Conservation (phyloP, 164 flowering plant species). For the Annona cherimola region DNA sequence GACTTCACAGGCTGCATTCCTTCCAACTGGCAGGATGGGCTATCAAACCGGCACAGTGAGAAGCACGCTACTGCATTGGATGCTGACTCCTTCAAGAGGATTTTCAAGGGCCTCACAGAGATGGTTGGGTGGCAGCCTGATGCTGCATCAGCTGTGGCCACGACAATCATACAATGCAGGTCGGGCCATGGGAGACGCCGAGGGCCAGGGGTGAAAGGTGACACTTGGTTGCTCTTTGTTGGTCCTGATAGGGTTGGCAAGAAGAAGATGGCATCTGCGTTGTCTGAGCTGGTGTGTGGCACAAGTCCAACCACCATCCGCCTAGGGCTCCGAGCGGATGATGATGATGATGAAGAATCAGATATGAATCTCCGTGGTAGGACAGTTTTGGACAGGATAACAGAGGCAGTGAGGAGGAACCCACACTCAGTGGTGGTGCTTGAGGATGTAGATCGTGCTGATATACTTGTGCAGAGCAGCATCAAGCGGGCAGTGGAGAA, state of each 20-base stretch:
- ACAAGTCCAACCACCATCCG: constrained; percentile 41
- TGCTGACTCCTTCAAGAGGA: constrained; percentile 69
- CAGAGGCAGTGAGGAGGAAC: constrained; percentile 70
- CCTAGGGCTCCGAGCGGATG: constrained; percentile 49
- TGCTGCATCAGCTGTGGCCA: constrained; percentile 74
- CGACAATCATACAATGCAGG: constrained; percentile 55
- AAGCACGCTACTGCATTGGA: constrained; percentile 44
- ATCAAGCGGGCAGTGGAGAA: constrained; percentile 79
- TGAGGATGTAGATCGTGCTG: constrained; percentile 76
- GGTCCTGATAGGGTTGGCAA: constrained; percentile 91
- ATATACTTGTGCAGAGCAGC: constrained; percentile 58
- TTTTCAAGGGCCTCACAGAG: constrained; percentile 66
- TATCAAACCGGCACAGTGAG: constrained; percentile 25
- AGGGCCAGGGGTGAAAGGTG: constrained; percentile 56
- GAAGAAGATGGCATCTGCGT: constrained; percentile 77
- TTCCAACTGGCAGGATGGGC: constrained; percentile 39
- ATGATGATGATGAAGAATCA: constrained; percentile 25
- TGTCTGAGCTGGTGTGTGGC: constrained; percentile 58
- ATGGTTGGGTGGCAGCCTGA: constrained; percentile 90
- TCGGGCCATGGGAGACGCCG: constrained; percentile 52
- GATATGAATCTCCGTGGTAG: constrained; percentile 65
- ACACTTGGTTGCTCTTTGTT: constrained; percentile 68
- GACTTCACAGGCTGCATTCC: constrained; percentile 58
- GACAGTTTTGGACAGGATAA: constrained; percentile 71
- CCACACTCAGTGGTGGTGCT: constrained; percentile 76